These are phyloP conservation scores for Rhodotorula sp. DNA, from an alignment of 1,284 basidiomycete genomes.

Conservation along the genomic window DNA sequence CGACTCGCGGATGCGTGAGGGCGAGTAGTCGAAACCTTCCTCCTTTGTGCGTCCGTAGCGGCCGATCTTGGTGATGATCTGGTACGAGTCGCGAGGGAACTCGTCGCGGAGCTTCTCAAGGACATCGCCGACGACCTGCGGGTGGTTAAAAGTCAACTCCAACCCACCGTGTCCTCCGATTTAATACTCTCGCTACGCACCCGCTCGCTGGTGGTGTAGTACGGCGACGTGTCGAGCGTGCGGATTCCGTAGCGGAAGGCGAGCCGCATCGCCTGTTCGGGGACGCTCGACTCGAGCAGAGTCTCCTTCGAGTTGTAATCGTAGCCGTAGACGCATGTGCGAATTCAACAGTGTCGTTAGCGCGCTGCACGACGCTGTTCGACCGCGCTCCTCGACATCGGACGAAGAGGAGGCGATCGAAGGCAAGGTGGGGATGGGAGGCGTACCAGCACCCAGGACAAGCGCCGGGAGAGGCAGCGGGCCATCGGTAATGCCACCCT, in stretches of 20 bases:
- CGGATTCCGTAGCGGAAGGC: constrained; percentile 70
- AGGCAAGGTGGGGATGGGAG: background rate
- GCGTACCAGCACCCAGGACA: constrained; percentile 26
- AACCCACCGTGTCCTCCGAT: background rate
- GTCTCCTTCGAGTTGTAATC: constrained; percentile 36
- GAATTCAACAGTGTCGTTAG: background rate
- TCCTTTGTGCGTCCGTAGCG: constrained; percentile 64
- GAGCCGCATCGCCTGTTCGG: constrained; percentile 34
- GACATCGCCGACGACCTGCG: constrained; percentile 62
- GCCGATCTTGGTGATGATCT: constrained; percentile 85
- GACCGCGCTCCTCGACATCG: background rate
- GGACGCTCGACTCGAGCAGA: constrained; percentile 23
- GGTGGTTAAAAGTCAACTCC: too few relatives aligned
- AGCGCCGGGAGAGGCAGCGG: constrained; percentile 24
- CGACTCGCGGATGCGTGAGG: constrained; percentile 65
- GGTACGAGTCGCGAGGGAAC: constrained; percentile 76
- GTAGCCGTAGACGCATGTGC: constrained; percentile 36
- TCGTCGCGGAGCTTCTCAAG: constrained; percentile 64
- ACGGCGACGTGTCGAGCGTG: constrained; percentile 75
- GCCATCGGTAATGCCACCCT: constrained; percentile 1
- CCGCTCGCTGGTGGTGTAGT: constrained; percentile 87
- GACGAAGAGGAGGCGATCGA: too few relatives aligned
- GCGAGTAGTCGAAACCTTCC: constrained; percentile 74
- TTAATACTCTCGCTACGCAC: background rate
- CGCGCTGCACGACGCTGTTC: background rate